Conservation (phyloP, 129 eudicot genomes). For the Chrysanthemum lavandulifolium region DNA sequence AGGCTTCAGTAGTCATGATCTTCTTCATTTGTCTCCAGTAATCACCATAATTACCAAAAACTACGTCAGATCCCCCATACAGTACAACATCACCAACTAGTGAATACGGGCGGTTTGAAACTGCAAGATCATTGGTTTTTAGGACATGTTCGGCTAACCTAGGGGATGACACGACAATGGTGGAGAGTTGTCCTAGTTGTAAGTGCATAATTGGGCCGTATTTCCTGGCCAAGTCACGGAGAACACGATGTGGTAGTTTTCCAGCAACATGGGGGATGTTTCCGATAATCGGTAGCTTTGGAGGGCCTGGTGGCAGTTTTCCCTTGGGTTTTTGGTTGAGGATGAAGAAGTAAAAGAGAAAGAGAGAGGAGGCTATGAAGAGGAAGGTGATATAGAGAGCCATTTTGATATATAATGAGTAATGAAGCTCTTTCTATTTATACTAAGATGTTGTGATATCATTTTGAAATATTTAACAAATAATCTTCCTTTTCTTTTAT, state of each 20-base stretch:
- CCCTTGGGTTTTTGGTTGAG: not conserved
- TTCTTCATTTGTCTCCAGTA: constrained; percentile 26
- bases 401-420: too few species aligned
- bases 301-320: constrained; percentile 20
- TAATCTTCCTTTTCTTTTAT: too few species aligned
- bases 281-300: constrained; percentile 14
- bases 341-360: not conserved
- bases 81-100: not conserved
- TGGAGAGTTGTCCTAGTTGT: constrained; percentile 19
- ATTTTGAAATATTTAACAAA: too few species aligned
- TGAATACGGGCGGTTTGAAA: constrained; percentile 13
- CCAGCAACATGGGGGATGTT: constrained; percentile 15
- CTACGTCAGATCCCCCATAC: constrained; percentile 8
- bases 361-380: not conserved
- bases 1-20: constrained; percentile 8
- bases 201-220: constrained; percentile 26
- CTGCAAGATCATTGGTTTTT: constrained; percentile 16
- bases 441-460: too few species aligned
- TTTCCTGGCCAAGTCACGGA: constrained; percentile 20
- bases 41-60: not conserved
- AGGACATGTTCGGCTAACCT: constrained; percentile 12
- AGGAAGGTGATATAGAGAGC: too few species aligned
- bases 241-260: constrained; percentile 8
- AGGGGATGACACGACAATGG: constrained; percentile 13
- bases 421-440: too few species aligned